Percentiles rank a stretch among this genome's conserved stretches.
Conservation (phyloP, 2,329 filamentous ascomycete species). For the Diplodia intermedia region DNA sequence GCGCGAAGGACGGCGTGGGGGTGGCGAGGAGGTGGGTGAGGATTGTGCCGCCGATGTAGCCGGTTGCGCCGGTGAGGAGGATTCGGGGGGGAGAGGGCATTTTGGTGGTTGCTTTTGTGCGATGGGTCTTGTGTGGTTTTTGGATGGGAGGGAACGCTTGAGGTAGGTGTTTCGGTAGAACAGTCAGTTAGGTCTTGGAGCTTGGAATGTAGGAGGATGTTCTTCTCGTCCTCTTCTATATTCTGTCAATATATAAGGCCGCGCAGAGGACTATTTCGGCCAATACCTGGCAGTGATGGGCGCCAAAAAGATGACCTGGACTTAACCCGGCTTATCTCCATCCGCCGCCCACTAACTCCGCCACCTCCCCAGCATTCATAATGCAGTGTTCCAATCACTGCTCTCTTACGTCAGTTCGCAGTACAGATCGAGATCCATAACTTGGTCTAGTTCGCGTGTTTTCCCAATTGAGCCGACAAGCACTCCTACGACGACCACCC, state of each 20-base stretch:
- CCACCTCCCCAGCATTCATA: background rate
- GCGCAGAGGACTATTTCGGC: background rate
- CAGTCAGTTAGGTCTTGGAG: background rate
- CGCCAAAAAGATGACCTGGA: background rate
- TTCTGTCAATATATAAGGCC: background rate
- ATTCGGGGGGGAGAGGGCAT: conserved; percentile 12
- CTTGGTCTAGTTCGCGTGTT: no score
- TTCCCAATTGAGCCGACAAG: no score
- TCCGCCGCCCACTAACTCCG: background rate
- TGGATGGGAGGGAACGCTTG: no score
- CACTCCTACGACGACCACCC: no score
- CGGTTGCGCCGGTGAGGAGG: conserved; percentile 35
- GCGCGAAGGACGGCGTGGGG: background rate
- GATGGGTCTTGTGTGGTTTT: background rate
- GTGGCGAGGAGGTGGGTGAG: conserved; percentile 28
- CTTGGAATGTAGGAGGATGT: background rate
- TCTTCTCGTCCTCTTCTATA: background rate
- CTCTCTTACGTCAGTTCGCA: background rate
- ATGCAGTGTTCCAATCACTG: background rate
- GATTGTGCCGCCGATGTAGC: conserved; percentile 34
- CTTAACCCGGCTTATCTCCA: background rate
- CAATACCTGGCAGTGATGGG: background rate
- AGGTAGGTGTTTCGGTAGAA: background rate
- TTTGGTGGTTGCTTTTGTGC: background rate
- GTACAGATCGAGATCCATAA: no score